These are phyloP conservation scores for Bacterosira constricta DNA, from an alignment of 108 stramenopile species.

Conservation along the genomic window DNA sequence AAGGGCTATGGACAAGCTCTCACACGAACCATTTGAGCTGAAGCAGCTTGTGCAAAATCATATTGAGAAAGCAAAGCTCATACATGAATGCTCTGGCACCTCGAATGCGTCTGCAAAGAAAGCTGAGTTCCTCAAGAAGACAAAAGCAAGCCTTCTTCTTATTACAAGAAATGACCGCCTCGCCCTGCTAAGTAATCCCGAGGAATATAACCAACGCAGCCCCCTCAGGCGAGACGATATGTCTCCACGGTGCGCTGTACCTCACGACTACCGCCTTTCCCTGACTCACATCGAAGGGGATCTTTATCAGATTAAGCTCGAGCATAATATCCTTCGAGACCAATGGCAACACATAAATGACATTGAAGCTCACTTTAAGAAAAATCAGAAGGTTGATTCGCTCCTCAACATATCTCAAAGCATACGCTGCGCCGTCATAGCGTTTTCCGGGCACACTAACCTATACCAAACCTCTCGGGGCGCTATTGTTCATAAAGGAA, in stretches of 20 bases:
- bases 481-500: constrained; percentile 1
- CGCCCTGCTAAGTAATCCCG: constrained; percentile 28
- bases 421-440: constrained; percentile 46
- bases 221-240: constrained; percentile 6
- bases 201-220: constrained; percentile 6
- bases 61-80: constrained; percentile 37
- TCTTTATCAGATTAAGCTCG: constrained; percentile 7
- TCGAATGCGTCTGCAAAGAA: not conserved
- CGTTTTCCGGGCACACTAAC: constrained; percentile 22
- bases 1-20: constrained; percentile 12
- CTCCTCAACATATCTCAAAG: constrained; percentile 35
- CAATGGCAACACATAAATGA: not conserved
- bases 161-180: constrained; percentile 39
- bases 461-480: constrained; percentile 47
- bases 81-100: not conserved
- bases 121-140: constrained; percentile 1
- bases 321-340: constrained; percentile 4
- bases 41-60: constrained; percentile 45
- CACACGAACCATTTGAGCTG: constrained; percentile 41
- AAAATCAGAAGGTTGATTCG: constrained; percentile 27
- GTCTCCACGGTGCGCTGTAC: constrained; percentile 24
- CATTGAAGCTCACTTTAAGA: constrained; percentile 19
- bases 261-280: constrained; percentile 19
- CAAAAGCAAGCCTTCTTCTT: constrained; percentile 21
- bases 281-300: not conserved